These are phyloP conservation scores for Globisporangium paroecandrum DNA, from an alignment of 352 stramenopile genomes.

Conservation along the genomic window DNA sequence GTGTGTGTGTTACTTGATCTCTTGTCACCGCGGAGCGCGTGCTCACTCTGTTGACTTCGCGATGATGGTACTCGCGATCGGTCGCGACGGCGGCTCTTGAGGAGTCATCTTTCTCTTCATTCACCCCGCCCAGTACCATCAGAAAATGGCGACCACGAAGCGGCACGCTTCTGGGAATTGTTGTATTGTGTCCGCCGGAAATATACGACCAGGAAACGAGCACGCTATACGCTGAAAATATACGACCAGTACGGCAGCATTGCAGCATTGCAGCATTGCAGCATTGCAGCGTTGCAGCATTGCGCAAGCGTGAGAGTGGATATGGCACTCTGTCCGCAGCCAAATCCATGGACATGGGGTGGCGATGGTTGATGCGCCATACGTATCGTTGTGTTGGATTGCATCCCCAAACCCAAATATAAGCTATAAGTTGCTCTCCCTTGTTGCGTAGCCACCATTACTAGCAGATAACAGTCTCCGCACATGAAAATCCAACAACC, in stretches of 20 bases:
- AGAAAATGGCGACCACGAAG: background rate
- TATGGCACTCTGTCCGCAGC: no score
- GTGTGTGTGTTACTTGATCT: background rate
- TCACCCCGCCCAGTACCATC: background rate
- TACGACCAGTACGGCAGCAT: background rate
- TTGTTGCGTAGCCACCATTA: no score
- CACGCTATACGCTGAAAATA: background rate
- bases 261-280: background rate
- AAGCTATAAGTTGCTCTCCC: no score
- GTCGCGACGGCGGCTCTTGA: slow-evolving; percentile 4
- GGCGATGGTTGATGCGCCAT: no score
- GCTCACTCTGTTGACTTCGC: background rate
- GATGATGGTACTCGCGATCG: background rate
- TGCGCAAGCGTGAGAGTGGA: no score
- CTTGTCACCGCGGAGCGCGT: background rate
- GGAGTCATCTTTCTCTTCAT: background rate
- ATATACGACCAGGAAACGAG: background rate
- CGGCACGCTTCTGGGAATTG: background rate
- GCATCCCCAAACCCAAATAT: no score
- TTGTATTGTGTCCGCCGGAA: background rate
- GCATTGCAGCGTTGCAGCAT: background rate
- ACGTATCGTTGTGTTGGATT: no score
- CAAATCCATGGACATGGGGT: no score
- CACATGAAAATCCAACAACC: no score
- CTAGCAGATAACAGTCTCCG: no score